Base-by-base conservation (phyloP, 2,329 filamentous ascomycete genomes). In the Pseudogymnoascus sp. region DNA sequence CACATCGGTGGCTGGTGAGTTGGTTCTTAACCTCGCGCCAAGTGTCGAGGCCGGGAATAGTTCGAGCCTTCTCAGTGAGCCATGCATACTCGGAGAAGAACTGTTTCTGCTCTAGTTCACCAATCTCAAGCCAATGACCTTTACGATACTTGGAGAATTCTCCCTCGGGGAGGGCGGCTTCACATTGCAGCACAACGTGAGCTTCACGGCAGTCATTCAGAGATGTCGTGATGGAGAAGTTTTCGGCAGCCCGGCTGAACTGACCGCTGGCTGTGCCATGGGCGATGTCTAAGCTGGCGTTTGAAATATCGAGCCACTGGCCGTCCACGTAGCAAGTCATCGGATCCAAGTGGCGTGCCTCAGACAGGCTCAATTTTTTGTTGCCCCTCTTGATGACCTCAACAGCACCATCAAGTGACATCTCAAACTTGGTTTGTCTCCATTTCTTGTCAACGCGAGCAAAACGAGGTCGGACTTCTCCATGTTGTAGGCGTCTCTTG, bases 391-490 rank as follows among this genome's bases (percentile, higher is more conserved):
- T 62, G 26, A 55, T 59, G 16, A 41, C 59, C 10, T 39, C 41
- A 45, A 55, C 29, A 41, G n/a, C 29, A 59, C 64, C 41, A 19
- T 33, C 49, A 33, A 55, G 29, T 19, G 49, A 55, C 49, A 55
- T 55, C 35, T 43, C 63, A 66, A 49, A 41, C 33, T 52, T 59
- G 8, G 69, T 74, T 12, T 78, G 76, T 29, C 75, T 70, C 77
- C 80, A 84, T 8, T 63, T 63, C n/a, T 74, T 70, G 6, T 76
- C 71, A n/a, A 86, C 61, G 12, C 73, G 74, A 2, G 78, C 82
- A 33, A 84, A 66, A 2, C 75, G 71, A 2, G 73, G 67, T 35
- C 84, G 77, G 5, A 73, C 63, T 49, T 81, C 76, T 16, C 79
- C 78, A 38, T 78, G 78, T 12, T 77, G 72, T 6, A 81, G 72